A percentile compares a stretch with the other conserved stretches of the same genome.
Evolutionary conservation across 495 filamentous ascomycete species (phyloP).

Genomic region (Penicillium diatomitis): DNA sequence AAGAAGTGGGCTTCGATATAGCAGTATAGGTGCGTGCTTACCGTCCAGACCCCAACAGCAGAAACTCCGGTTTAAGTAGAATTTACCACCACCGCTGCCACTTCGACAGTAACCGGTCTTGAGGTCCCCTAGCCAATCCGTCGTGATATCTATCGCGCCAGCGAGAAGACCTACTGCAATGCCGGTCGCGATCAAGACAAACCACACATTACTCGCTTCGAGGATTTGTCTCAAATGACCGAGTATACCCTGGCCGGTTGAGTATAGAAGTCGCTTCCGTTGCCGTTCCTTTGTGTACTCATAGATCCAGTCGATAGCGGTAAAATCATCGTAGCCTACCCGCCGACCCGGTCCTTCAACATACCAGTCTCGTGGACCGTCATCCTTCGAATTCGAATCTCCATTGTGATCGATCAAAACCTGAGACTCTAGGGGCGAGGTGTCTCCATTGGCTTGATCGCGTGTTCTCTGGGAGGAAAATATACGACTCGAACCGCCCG

Average conservation of each 20-base stretch:
- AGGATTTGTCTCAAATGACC: constrained; percentile 62
- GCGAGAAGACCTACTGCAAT: constrained; percentile 76
- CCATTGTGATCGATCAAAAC: constrained; percentile 26
- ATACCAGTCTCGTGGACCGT: constrained; percentile 70
- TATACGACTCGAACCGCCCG: constrained; percentile 16
- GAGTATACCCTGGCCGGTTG: constrained; percentile 58
- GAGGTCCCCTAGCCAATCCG: constrained; percentile 87
- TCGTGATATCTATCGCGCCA: constrained; percentile 83
- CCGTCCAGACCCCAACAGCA: constrained; percentile 88
- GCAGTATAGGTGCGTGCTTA: constrained; percentile 18
- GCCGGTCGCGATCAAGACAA: constrained; percentile 71
- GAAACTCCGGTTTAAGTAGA: constrained; percentile 83
- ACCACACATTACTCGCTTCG: constrained; percentile 86
- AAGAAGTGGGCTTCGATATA: too few relatives aligned
- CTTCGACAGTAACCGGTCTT: constrained; percentile 84
- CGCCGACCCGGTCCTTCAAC: constrained; percentile 82
- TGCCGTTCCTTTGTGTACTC: constrained; percentile 97
- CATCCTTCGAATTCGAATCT: constrained; percentile 51
- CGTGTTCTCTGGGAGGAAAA: constrained; percentile 14
- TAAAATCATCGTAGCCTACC: constrained; percentile 92
- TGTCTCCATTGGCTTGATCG: constrained; percentile 21
- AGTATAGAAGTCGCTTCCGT: constrained; percentile 65
- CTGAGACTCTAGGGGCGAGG: constrained; percentile 15
- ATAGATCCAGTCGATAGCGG: constrained; percentile 99
- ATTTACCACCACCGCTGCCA: constrained; percentile 65